Conservation (phyloP, 2,329 filamentous ascomycete species). For the Bipolaris oryzae region DNA sequence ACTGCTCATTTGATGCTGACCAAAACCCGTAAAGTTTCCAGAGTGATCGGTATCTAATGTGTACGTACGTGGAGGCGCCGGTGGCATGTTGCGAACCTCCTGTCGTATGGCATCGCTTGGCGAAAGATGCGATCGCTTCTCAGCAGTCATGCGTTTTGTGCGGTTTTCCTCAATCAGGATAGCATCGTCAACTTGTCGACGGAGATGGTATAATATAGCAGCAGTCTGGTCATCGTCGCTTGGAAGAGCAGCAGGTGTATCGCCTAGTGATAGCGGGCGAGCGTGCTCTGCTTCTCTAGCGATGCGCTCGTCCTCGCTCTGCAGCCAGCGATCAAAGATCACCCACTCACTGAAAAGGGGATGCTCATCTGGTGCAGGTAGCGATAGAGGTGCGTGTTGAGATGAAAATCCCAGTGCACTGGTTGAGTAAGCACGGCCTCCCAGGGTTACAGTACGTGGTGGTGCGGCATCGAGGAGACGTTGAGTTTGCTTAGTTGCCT, state of each 20-base stretch:
- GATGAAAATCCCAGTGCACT: conserved; percentile 27
- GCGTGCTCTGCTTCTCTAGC: conserved; percentile 25
- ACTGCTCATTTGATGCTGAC: conserved; percentile 12
- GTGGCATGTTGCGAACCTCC: conserved; percentile 34
- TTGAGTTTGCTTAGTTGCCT: conserved; percentile 33
- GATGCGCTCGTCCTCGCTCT: conserved; percentile 36
- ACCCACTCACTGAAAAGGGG: conserved; percentile 41
- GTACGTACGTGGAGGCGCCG: conserved; percentile 32
- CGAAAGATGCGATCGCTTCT: conserved; percentile 33
- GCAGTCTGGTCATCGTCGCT: conserved; percentile 34
- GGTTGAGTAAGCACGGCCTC: conserved; percentile 32
- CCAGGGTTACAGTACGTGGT: conserved; percentile 35
- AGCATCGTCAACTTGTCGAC: conserved; percentile 39
- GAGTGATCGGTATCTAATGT: conserved; percentile 35
- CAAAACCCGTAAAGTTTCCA: conserved; percentile 25
- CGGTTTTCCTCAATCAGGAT: conserved; percentile 42
- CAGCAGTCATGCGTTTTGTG: conserved; percentile 33
- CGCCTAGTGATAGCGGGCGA: conserved; percentile 31
- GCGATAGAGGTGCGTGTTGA: conserved; percentile 22
- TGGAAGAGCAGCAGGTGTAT: conserved; percentile 21
- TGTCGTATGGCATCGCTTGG: conserved; percentile 39
- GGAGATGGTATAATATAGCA: conserved; percentile 35
- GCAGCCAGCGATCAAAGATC: conserved; percentile 37
- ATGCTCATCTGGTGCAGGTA: conserved; percentile 38
- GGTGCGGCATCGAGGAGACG: conserved; percentile 30